A percentile compares a stretch with the other conserved stretches of the same genome.
These are phyloP conservation scores for Aspergillus felis DNA, from an alignment of 2,329 filamentous ascomycete genomes.

Conservation along the genomic window DNA sequence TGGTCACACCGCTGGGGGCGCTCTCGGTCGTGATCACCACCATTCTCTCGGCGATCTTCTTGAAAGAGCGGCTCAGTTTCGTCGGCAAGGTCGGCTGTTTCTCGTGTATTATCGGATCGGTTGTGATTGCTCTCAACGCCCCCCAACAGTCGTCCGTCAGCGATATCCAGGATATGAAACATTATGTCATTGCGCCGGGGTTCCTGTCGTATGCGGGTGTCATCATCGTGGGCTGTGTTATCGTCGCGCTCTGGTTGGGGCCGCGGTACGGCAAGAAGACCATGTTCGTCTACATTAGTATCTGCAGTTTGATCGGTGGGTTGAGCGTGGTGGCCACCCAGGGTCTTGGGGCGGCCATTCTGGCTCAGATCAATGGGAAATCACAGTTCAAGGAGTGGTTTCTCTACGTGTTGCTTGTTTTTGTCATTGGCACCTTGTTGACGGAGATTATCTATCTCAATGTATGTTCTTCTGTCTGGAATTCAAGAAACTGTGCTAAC, in stretches of 20 bases:
- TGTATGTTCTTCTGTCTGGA: conserved; percentile 56
- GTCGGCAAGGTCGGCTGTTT: conserved; percentile 96
- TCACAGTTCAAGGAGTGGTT: conserved; percentile 98
- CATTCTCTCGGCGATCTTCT: conserved; percentile 84
- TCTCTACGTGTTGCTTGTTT: conserved; percentile 83
- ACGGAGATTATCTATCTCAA: conserved; percentile 96
- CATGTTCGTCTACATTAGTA: conserved; percentile 95
- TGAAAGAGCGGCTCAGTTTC: conserved; percentile 92
- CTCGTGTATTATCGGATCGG: conserved; percentile 85
- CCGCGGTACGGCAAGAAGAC: conserved; percentile 92
- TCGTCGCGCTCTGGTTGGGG: conserved; percentile 74
- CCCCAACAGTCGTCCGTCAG: conserved; percentile 79
- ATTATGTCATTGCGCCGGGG: conserved; percentile 77
- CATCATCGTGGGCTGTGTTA: conserved; percentile 67
- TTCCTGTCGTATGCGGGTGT: conserved; percentile 83
- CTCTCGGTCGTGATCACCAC: conserved; percentile 90
- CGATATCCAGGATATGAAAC: conserved; percentile 88
- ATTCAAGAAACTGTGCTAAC: not conserved
- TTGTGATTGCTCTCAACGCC: conserved; percentile 92
- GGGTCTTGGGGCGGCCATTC: conserved; percentile 83
- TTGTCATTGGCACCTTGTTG: conserved; percentile 81
- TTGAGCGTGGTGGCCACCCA: conserved; percentile 94
- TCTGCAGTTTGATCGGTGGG: conserved; percentile 92
- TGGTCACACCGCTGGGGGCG: conserved; percentile 88
- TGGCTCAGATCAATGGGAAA: conserved; percentile 76